Evolutionary conservation across 2,329 filamentous ascomycete genomes (phyloP), one percentile per base, ranked within the genome.

Genomic region (Emericellopsis atlantica): DNA sequence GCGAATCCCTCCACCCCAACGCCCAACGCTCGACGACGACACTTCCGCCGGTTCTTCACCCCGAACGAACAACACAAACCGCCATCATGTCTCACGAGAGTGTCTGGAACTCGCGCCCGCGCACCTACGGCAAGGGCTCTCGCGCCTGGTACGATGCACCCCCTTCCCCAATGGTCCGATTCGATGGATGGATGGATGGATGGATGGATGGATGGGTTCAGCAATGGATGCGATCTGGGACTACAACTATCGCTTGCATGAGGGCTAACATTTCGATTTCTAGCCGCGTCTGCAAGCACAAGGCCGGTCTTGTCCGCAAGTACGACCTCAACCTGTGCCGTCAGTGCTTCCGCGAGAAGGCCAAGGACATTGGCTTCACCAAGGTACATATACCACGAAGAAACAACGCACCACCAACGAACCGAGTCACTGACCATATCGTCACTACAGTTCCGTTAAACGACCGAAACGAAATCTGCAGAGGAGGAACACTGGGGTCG

Each of bases 301-400:
- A 79, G 65, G 90, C 92, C 62, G 92, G 92, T 93, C 81, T 98
- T 57, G 95, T 98, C 81, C 89, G 92, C 77, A 98, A 98, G 77
- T 98, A 98, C 76, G 90, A 92, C 65, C 79, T 95, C 58, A 87
- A 94, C 71, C 78, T 84, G 64, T 84, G 79, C 77, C 78, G 79
- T 76, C 79, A 84, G 66, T 84, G 79, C 74, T 84, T 82, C 76
- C 74, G 79, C 60, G 79, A 83, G 72, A 81, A 81, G 73, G 66
- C 76, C 53, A 66, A 74, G 65, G 79, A 83, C 61, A 82, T 83
- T 65, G 79, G 79, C 58, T 83, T 83, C 68, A 70, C 75, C 70
- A 82, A 83, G 79, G 77, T 80, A 59, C 26, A 29, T 29, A 29
- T 29, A 9, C 6, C 26, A 29, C 26, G 26, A 6, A 6, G 12